Base-by-base conservation (phyloP, 2,329 filamentous ascomycete genomes). In the Aulographum hederae region DNA sequence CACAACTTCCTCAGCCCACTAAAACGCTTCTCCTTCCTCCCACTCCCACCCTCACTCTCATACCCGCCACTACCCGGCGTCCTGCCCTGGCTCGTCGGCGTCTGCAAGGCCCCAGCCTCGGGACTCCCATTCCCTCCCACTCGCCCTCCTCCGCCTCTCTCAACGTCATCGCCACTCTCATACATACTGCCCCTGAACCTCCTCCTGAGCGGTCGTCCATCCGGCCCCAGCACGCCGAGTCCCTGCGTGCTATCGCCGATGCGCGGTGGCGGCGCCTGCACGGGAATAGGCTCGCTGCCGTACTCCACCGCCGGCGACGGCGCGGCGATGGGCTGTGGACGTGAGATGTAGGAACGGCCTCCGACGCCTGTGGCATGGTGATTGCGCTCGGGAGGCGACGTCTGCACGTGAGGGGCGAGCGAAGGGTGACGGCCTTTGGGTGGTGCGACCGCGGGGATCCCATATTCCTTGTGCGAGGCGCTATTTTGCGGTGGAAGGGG, bases 71-170 rank as follows among this genome's bases (percentile, higher is more conserved):
- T n/a, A n/a, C n/a, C n/a, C n/a, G n/a, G n/a, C n/a, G n/a, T n/a
- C n/a, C n/a, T n/a, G n/a, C n/a, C n/a, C n/a, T n/a, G n/a, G n/a
- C n/a, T n/a, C n/a, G n/a, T n/a, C n/a, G n/a, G n/a, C n/a, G n/a
- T n/a, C n/a, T n/a, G n/a, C n/a, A n/a, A 25, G 21, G 21, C 21
- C 21, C n/a, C 21, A 25, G 8, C 21, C 21, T 25, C 21, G 21
- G 8, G 21, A 25, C 21, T 25, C 21, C 21, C 8, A 8, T n/a
- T 8, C n/a, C 21, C 26, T 38, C 29, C 13, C 41, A 43, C 33
- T 47, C 45, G 36, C 48, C 48, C 19, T 49, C 48, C n/a, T 50
- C 43, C 5, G 37, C 34, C 26, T 41, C 36, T 26, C n/a, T n/a
- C n/a, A n/a, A n/a, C n/a, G n/a, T 33, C 34, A 30, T n/a, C 16